Evolutionary conservation across 202 grass and related monocot genomes (phyloP), one percentile per base, ranked within the genome.

Genomic region (Digitaria exilis): DNA sequence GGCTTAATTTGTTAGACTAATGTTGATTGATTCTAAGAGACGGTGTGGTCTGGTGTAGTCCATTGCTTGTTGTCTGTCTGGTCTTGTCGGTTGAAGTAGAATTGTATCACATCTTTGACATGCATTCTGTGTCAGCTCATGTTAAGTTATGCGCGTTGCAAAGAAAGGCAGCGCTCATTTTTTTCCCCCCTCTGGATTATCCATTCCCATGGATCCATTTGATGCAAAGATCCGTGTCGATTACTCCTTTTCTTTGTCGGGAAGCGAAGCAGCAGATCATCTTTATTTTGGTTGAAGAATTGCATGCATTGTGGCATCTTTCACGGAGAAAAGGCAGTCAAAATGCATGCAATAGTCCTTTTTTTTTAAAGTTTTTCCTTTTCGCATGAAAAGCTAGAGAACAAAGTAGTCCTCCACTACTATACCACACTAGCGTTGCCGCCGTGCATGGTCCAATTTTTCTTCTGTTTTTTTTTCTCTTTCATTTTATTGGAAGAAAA

Each of bases 321-420:
- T 32, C 2, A 39, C 49, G 13, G 21, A 14, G 15, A 49, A 64
- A 73, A 83, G 44, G 44, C 55, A 43, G 69, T 83, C 80, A 83
- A 83, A 83, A 65, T 39, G 42, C 46, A 49, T 17, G 46, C 46
- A 14, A 13, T 41, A 9, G 32, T 45, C 45, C 14, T 69, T 57
- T 42, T 17, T 29, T 26, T 42, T 46, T 16, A 8, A 16, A 61
- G 14, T 29, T 44, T n/a, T 52, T 42, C 69, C 69, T 73, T 76
- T 57, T 55, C 21, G 32, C 71, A 19, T 65, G 15, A 75, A 82
- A 64, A 18, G 64, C 35, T 37, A 41, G 25, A 45, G 43, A 37
- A 37, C 35, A 37, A 37, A 6, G 35, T 37, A 37, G 35, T 37
- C n/a, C n/a, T n/a, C n/a, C n/a, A n/a, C n/a, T n/a, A n/a, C n/a